Evolutionary conservation across 225 moss, liverwort and hornwort species (phyloP).

Genomic region (Asterella californica): DNA sequence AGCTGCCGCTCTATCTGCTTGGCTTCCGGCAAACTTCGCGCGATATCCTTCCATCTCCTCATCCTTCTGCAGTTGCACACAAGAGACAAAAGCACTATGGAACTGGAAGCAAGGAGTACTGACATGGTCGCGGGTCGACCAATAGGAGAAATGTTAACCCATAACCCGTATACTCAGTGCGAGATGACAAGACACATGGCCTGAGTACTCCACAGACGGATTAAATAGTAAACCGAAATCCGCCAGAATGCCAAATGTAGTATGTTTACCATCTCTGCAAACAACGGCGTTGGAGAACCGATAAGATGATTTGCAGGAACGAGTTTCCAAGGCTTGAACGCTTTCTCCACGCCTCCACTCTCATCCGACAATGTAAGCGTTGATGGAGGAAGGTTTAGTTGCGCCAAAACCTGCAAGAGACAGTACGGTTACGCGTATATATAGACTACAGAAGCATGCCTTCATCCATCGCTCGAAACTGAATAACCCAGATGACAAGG

Average conservation of each 20-base stretch:
- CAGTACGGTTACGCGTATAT: background rate
- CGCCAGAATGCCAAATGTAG: background rate
- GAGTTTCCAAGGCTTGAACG: slow-evolving; percentile 72
- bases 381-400: slow-evolving; percentile 67
- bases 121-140: background rate
- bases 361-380: slow-evolving; percentile 62
- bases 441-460: background rate
- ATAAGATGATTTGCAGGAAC: slow-evolving; percentile 74
- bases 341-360: slow-evolving; percentile 63
- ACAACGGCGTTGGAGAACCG: slow-evolving; percentile 72
- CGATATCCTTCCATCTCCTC: slow-evolving; percentile 75
- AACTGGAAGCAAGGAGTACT: background rate
- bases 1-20: slow-evolving; percentile 72
- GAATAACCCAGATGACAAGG: background rate
- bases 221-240: background rate
- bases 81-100: background rate
- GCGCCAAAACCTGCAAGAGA: slow-evolving; percentile 57
- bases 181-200: background rate
- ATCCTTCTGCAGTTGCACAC: slow-evolving; percentile 55
- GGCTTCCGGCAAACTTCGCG: slow-evolving; percentile 78
- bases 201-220: background rate
- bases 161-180: background rate
- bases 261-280: slow-evolving; percentile 70
- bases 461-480: background rate
- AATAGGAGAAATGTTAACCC: too few species aligned